Base-by-base conservation (phyloP, 345 rosid genomes). In the Garcia nutans region DNA sequence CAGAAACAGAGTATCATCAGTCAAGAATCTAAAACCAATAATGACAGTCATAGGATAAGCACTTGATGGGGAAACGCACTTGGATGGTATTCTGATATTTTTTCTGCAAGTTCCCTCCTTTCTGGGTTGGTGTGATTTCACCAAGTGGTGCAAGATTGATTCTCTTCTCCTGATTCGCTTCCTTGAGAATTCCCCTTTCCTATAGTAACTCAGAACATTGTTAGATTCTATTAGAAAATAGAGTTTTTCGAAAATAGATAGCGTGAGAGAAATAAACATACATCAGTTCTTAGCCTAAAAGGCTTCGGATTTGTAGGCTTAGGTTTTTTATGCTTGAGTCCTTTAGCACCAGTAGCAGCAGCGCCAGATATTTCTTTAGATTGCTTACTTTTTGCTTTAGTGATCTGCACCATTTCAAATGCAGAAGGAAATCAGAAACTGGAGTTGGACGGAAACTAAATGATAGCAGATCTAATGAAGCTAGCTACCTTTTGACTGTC, bases 241-340 rank as follows among this genome's bases (percentile, higher is more conserved):
- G 28, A 4, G 5, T 73, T 61, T 56, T 24, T 17, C 12, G 23
- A 68, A 23, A 74, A 26, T 61, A 52, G 23, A 26, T 12, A 58
- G 71, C 58, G 45, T 55, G 24, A 31, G 11, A 52, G 6, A 17
- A 60, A 19, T 75, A 79, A 37, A 71, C 91, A 65, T 88, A 96
- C 99, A 88, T 96, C 92, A 19, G 97, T 93, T 85, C 98, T 88
- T 58, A 96, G 90, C 76, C 99, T 83, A 79, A 96, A 96, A 55
- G 99, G 99, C 86, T 89, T 96, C 65, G 99, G 98, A 88, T 90
- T 86, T 8, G 98, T 96, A 37, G 91, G 87, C 83, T 84, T 92
- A 68, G 95, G 93, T 76, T 91, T 93, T 74, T 72, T 78, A 61
- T 84, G 85, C 84, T 88, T 88, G 69, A 83, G 74, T 73, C 73